Evolutionary conservation across 768 basidiomycete genomes (phyloP).

Genomic region (Cytidiella melzeri): DNA sequence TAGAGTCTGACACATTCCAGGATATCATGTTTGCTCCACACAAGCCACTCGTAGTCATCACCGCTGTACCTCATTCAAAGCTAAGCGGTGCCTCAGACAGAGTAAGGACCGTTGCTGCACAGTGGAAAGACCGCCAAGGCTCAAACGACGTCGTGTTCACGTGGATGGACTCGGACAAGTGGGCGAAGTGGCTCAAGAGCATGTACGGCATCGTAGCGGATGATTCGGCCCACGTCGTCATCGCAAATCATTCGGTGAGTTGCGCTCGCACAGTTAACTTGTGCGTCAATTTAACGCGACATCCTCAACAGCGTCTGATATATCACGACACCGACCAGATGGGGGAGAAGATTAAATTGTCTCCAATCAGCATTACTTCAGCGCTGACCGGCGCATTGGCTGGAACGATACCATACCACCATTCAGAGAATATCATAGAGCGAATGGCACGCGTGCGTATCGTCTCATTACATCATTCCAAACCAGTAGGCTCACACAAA

Average conservation of each 20-base stretch:
- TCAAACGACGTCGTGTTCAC: conserved; percentile 67
- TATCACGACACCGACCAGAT: conserved; percentile 70
- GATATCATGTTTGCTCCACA: conserved; percentile 79
- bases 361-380: conserved; percentile 52
- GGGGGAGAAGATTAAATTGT: conserved; percentile 51
- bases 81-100: conserved; percentile 31
- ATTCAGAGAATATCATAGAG: conserved; percentile 71
- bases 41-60: conserved; percentile 74
- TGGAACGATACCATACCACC: conserved; percentile 42
- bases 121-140: conserved; percentile 28
- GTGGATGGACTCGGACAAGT: conserved; percentile 83
- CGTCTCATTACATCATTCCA: not conserved
- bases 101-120: conserved; percentile 57
- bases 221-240: conserved; percentile 42
- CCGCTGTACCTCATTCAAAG: conserved; percentile 35
- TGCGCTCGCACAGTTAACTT: not conserved
- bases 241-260: conserved; percentile 76
- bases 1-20: conserved; percentile 76
- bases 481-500: not conserved
- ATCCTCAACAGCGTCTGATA: conserved; percentile 50
- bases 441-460: conserved; percentile 53
- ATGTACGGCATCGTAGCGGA: conserved; percentile 68
- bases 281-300: not conserved
- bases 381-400: conserved; percentile 61
- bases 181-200: conserved; percentile 86